Conservation (phyloP, 768 basidiomycete species). For the Cystoderma amianthinum region DNA sequence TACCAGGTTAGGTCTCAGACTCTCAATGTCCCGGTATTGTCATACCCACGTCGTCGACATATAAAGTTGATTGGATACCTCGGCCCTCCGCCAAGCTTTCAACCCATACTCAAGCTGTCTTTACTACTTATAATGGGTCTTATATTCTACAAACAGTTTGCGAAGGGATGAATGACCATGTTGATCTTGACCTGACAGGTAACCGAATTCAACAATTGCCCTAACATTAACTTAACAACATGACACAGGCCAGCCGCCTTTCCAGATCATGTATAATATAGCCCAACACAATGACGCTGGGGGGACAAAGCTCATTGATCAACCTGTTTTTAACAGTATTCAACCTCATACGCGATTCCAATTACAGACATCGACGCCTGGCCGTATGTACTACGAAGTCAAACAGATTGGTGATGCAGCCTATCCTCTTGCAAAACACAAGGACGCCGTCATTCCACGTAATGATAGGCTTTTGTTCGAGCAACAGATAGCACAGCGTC, state of each 20-base stretch:
- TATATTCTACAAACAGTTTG: conserved; percentile 75
- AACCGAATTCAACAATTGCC: no score
- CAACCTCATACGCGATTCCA: conserved; percentile 77
- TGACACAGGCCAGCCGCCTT: conserved; percentile 74
- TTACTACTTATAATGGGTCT: conserved; percentile 63
- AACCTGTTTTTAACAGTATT: conserved; percentile 80
- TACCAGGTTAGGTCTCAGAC: conserved; percentile 57
- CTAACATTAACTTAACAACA: no score
- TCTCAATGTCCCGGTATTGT: conserved; percentile 81
- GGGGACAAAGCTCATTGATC: conserved; percentile 64
- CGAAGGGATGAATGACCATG: conserved; percentile 73
- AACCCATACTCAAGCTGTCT: conserved; percentile 44
- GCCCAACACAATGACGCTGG: conserved; percentile 63
- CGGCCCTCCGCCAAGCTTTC: conserved; percentile 70
- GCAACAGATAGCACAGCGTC: conserved; percentile 78
- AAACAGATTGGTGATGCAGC: conserved; percentile 82
- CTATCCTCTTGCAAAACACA: conserved; percentile 71
- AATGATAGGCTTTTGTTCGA: conserved; percentile 70
- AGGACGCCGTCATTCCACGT: conserved; percentile 55
- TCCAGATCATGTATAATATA: conserved; percentile 88
- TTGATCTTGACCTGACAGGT: conserved; percentile 82
- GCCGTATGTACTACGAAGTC: conserved; percentile 85
- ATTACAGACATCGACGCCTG: conserved; percentile 68
- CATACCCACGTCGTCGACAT: conserved; percentile 49
- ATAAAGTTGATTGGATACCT: conserved; percentile 73